phyloP scores from a whole-genome alignment of 2,329 filamentous ascomycete species.

The Beauveria caledonica region DNA sequence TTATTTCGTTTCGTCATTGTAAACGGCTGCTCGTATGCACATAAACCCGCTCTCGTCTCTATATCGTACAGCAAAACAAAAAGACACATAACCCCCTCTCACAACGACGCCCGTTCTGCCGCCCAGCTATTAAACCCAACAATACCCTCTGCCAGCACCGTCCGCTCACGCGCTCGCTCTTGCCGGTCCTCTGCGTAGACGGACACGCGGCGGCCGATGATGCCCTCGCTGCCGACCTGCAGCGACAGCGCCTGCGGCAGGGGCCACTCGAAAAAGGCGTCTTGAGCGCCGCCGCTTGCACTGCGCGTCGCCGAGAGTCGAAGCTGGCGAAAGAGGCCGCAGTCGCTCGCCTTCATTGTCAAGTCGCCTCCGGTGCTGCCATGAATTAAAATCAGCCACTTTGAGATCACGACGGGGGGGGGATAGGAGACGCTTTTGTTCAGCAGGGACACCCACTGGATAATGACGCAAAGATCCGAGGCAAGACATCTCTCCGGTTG shows the following conservation, averaged over 20 bases:
- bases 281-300: conserved; percentile 5
- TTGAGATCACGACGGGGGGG: no score
- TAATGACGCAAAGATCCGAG: conserved; percentile 30
- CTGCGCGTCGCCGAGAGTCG: conserved; percentile 16
- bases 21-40: no score
- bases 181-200: conserved; percentile 21
- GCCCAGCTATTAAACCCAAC: conserved; percentile 36
- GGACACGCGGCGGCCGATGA: conserved; percentile 41
- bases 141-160: conserved; percentile 39
- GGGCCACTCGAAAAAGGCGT: conserved; percentile 21
- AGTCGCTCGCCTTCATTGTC: conserved; percentile 31
- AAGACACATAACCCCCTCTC: background rate
- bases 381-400: background rate
- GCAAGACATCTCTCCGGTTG: conserved; percentile 12
- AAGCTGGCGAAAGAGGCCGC: conserved; percentile 34
- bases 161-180: conserved; percentile 16
- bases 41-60: no score
- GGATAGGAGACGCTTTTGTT: no score
- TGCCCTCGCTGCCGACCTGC: conserved; percentile 36
- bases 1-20: no score
- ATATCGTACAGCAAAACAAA: background rate
- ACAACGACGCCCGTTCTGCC: conserved; percentile 4
- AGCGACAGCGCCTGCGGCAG: conserved; percentile 33
- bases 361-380: conserved; percentile 34
- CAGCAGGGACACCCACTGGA: conserved; percentile 29